Conservation (phyloP, 2,329 filamentous ascomycete genomes). For the Colletotrichum sp. region DNA sequence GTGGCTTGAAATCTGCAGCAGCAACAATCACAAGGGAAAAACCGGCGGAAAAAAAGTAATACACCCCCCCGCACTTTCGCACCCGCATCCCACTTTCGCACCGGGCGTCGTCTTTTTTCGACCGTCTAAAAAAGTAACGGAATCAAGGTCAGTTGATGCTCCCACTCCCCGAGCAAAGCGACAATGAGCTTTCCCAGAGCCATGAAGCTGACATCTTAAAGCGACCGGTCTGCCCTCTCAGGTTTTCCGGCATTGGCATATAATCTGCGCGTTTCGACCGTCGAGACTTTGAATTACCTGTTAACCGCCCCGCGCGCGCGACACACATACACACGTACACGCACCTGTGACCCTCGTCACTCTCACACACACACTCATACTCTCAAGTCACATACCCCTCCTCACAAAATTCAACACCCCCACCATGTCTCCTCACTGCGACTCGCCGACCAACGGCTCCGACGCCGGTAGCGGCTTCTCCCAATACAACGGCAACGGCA, state of each 20-base stretch:
- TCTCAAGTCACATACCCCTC: neutral
- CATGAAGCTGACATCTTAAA: constrained; percentile 14
- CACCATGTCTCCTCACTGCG: constrained; percentile 41
- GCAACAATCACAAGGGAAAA: constrained; percentile 3
- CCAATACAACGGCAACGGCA: constrained; percentile 23
- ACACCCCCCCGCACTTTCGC: constrained; percentile 4
- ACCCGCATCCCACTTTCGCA: constrained; percentile 14
- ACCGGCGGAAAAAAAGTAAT: neutral
- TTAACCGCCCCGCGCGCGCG: neutral
- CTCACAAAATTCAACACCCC: constrained; percentile 6
- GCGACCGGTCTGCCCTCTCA: constrained; percentile 8
- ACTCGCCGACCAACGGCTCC: constrained; percentile 32
- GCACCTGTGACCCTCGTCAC: neutral
- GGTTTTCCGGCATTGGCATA: neutral
- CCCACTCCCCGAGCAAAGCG: neutral
- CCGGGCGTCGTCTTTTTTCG: neutral
- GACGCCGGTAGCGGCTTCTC: constrained; percentile 15
- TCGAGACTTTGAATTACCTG: neutral
- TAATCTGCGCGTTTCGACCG: neutral
- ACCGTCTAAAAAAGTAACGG: constrained; percentile 10
- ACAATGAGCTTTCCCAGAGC: neutral
- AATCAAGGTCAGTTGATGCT: constrained; percentile 18
- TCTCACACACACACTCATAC: neutral
- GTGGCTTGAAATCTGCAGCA: constrained; percentile 11
- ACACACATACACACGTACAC: neutral